These are phyloP conservation scores for Scheffersomyces stipitis DNA, from an alignment of 805 yeast genomes.

Conservation along the genomic window DNA sequence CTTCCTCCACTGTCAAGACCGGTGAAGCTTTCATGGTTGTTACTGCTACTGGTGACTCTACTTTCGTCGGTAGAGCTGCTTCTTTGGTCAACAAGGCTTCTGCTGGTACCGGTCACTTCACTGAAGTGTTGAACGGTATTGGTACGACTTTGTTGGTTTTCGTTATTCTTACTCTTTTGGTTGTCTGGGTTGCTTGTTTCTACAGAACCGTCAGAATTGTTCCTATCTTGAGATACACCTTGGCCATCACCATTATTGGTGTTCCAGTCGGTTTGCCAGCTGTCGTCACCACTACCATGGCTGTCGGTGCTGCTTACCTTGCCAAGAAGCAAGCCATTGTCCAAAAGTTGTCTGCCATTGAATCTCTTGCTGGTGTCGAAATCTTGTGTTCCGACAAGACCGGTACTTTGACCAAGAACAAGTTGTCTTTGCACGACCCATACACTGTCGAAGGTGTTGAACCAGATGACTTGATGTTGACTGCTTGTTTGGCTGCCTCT, in stretches of 20 bases:
- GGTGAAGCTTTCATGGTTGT: constrained; percentile 95
- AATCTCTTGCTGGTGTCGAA: constrained; percentile 96
- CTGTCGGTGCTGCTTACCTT: constrained; percentile 98
- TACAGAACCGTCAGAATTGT: constrained; percentile 89
- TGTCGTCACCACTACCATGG: constrained; percentile 98
- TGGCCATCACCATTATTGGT: constrained; percentile 96
- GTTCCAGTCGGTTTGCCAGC: constrained; percentile 99
- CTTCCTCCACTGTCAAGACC: constrained; percentile 92
- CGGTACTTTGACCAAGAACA: constrained; percentile 97
- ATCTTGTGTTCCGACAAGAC: constrained; percentile 97
- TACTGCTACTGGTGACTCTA: constrained; percentile 92
- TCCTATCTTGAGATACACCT: constrained; percentile 83
- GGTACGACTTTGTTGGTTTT: constrained; percentile 89
- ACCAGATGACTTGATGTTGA: constrained; percentile 92
- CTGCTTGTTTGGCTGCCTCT: constrained; percentile 97
- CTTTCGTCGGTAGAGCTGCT: constrained; percentile 97
- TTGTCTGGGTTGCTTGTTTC: constrained; percentile 93
- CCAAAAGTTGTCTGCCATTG: constrained; percentile 94
- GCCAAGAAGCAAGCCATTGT: constrained; percentile 98
- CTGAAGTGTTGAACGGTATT: constrained; percentile 96
- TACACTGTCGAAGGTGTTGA: constrained; percentile 97
- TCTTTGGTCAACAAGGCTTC: constrained; percentile 93
- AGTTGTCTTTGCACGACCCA: constrained; percentile 93
- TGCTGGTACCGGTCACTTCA: constrained; percentile 92
- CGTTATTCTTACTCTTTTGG: constrained; percentile 81